Evolutionary conservation across 139 green algal genomes (phyloP).

Genomic region (Tetradesmus obliquus): DNA sequence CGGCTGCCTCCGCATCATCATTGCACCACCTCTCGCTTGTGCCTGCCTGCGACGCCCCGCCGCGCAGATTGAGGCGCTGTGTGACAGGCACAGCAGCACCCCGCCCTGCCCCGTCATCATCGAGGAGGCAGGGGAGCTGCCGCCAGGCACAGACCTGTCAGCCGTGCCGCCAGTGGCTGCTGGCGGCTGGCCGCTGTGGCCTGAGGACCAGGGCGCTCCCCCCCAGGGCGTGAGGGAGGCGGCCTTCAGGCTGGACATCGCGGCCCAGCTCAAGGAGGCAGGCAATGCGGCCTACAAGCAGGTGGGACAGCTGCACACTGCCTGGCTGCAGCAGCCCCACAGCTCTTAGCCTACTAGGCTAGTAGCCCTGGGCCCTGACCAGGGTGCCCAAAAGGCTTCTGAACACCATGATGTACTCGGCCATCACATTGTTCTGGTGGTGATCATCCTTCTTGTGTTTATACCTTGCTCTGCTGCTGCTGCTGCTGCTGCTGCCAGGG

Average conservation of each 20-base stretch:
- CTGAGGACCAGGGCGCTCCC: conserved; percentile 20
- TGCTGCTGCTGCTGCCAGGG: conserved; percentile 28
- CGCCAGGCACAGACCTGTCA: not conserved
- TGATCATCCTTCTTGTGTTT: not conserved
- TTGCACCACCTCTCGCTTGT: not conserved
- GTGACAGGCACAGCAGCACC: not conserved
- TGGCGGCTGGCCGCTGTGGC: conserved; percentile 28
- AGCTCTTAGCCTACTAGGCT: too few species aligned
- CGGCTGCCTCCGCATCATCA: too few species aligned
- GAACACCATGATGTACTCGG: too few species aligned
- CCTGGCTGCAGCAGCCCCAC: not conserved
- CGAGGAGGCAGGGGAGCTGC: conserved; percentile 7
- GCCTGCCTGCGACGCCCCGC: not conserved
- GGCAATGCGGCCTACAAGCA: conserved; percentile 35
- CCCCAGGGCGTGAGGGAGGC: not conserved
- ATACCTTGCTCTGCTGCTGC: not conserved
- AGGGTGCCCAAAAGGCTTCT: not conserved
- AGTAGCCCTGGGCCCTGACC: too few species aligned
- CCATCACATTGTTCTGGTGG: too few species aligned
- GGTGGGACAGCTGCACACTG: not conserved
- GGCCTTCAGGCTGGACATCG: conserved; percentile 25
- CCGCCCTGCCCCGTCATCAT: not conserved
- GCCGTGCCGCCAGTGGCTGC: not conserved
- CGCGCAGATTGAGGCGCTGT: not conserved
- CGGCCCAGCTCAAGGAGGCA: not conserved